These are phyloP conservation scores for Lagenaria siceraria DNA, from an alignment of 306 rosid genomes.

Conservation along the genomic window DNA sequence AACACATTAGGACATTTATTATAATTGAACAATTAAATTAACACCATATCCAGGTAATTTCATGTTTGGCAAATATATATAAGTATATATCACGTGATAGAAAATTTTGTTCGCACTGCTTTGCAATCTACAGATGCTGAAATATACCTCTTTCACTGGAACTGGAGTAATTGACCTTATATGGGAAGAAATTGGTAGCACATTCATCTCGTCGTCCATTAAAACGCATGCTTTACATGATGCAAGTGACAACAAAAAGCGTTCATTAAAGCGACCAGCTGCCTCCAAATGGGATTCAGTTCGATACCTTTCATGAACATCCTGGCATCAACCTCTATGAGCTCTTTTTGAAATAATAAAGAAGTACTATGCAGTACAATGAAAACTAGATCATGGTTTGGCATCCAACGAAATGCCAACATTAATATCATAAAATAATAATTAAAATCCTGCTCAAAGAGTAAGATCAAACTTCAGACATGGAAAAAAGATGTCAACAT, in stretches of 20 bases:
- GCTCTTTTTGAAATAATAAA: background rate
- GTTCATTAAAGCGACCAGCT: slow-evolving; percentile 83
- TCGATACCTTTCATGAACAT: slow-evolving; percentile 85
- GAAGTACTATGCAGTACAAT: background rate
- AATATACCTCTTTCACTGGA: slow-evolving; percentile 59
- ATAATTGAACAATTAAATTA: background rate
- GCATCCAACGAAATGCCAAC: background rate
- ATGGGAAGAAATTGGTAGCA: slow-evolving; percentile 88
- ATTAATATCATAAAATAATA: background rate
- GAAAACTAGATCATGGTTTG: background rate
- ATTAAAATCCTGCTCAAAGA: background rate
- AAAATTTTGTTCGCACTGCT: background rate
- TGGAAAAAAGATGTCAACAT: background rate
- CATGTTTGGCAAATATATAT: background rate
- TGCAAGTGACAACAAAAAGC: slow-evolving; percentile 80
- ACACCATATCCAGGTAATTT: background rate
- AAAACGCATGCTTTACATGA: slow-evolving; percentile 79
- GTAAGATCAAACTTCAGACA: background rate
- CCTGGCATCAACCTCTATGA: slow-evolving; percentile 37
- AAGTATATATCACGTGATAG: background rate
- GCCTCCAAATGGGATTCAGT: slow-evolving; percentile 87
- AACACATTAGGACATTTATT: background rate
- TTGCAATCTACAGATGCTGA: background rate
- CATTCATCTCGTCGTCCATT: slow-evolving; percentile 88
- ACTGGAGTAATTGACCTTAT: slow-evolving; percentile 54